These are phyloP conservation scores for Metschnikowia matae DNA, from an alignment of 805 yeast species.

Conservation along the genomic window DNA sequence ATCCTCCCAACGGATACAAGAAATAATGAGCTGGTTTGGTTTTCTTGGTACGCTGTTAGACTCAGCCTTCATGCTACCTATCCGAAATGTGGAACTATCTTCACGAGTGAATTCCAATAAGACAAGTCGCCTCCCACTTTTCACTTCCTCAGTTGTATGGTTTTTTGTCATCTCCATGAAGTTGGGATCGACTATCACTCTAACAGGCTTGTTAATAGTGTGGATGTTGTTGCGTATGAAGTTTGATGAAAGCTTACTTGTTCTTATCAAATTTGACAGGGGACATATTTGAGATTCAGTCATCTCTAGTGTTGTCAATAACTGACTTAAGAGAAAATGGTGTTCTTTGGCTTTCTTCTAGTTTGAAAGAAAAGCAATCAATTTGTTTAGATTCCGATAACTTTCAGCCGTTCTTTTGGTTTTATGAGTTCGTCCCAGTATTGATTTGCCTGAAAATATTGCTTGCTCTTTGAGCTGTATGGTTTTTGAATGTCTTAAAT, in stretches of 20 bases:
- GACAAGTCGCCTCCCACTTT: conserved; percentile 45
- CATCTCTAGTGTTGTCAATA: neutral
- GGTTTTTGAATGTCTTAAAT: conserved; percentile 1
- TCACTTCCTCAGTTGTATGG: conserved; percentile 47
- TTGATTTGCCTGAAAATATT: neutral
- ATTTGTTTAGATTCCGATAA: neutral
- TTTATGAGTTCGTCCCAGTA: neutral
- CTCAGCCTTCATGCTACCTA: conserved; percentile 11
- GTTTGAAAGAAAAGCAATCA: neutral
- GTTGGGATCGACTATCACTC: conserved; percentile 28
- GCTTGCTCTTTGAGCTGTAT: neutral
- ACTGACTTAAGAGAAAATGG: neutral
- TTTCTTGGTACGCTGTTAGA: conserved; percentile 35
- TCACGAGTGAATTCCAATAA: conserved; percentile 35
- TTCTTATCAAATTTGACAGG: conserved; percentile 10
- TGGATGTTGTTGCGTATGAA: conserved; percentile 15
- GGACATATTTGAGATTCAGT: neutral
- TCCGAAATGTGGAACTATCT: conserved; percentile 11
- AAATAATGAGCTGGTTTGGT: conserved; percentile 44
- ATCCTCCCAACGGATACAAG: conserved; percentile 58
- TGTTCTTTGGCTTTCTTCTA: neutral
- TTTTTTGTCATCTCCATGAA: conserved; percentile 32
- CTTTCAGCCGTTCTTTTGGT: neutral
- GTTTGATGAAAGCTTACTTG: conserved; percentile 17
- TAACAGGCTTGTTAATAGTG: conserved; percentile 26